Base-by-base conservation (phyloP, 352 stramenopile species). In the Phytopythium aichiense region DNA sequence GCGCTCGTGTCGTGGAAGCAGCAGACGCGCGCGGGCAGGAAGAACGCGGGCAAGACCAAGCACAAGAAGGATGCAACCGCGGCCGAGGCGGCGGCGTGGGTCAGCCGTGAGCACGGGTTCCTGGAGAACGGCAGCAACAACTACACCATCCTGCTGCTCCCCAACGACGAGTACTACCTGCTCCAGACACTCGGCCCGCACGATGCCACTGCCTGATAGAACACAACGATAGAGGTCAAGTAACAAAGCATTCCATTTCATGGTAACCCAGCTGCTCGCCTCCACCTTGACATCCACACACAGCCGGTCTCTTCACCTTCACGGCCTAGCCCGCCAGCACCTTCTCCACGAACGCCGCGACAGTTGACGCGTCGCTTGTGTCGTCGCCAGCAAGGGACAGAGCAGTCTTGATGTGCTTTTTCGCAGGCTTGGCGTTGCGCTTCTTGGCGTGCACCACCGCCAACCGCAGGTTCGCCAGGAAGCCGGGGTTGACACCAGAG, bases 51-150 rank as follows among this genome's bases (percentile, higher is more conserved):
- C 46, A 52, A 52, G 46, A 52, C 20, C 25, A 81, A 73, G 25
- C 52, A 60, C 31, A 69, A 49, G 4, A 65, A 71, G 49, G 23
- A 22, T 7, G 74, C 71, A 45, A 38, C 28, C 4, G 74, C 69
- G 48, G 55, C 28, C 7, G 28, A 49, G 23, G 40, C 20, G 25
- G 28, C 50, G 33, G 72, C 63, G 46, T 66, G 25, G 23, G 55
- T 65, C n/a, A 53, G 18, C 20, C 72, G 76, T 56, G 85, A 94
- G 59, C 85, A 94, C 63, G 85, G 85, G 1, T 94, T 77, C 51
- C 50, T 92, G n/a, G 58, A 81, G 42, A 88, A 87, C 67, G 85
- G 85, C 22, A 81, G 65, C 73, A 94, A 94, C 61, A 80, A 89
- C 58, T 92, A 88, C 64, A 89, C 79, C 11, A 54, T 94, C 20